A percentile compares a stretch with the other conserved stretches of the same genome.
Conservation (phyloP, 78 protist species). For the Monosiga brevicollis region DNA sequence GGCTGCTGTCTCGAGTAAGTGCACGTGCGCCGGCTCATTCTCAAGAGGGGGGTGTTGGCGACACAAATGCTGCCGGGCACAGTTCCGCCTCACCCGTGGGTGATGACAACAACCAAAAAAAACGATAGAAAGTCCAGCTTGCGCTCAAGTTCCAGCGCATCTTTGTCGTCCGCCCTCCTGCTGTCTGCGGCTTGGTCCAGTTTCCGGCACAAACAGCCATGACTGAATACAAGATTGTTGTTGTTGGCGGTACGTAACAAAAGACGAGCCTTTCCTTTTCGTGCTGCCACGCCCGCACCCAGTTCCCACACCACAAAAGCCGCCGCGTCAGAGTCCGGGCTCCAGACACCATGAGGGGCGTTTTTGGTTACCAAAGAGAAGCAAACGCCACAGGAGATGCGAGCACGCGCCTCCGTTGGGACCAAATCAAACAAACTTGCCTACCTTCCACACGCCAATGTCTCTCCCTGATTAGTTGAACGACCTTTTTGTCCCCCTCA, state of each 20-base stretch:
- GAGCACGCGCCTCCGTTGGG: not conserved
- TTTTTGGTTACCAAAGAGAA: not conserved
- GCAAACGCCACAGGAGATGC: not conserved
- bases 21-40: no score
- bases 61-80: no score
- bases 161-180: no score
- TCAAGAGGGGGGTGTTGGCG: no score
- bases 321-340: not conserved
- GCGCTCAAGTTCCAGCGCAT: no score
- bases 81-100: no score
- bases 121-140: no score
- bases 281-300: not conserved
- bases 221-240: constrained; percentile 32
- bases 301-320: not conserved
- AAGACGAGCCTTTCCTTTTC: not conserved
- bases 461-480: not conserved
- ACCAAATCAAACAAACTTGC: not conserved
- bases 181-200: no score
- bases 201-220: no score
- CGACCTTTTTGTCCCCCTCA: not conserved
- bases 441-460: not conserved
- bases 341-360: not conserved
- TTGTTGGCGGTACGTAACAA: constrained; percentile 16
- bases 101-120: no score
- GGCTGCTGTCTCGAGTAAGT: no score